Base-by-base conservation (phyloP, 768 basidiomycete species). In the Ramaria rubella region DNA sequence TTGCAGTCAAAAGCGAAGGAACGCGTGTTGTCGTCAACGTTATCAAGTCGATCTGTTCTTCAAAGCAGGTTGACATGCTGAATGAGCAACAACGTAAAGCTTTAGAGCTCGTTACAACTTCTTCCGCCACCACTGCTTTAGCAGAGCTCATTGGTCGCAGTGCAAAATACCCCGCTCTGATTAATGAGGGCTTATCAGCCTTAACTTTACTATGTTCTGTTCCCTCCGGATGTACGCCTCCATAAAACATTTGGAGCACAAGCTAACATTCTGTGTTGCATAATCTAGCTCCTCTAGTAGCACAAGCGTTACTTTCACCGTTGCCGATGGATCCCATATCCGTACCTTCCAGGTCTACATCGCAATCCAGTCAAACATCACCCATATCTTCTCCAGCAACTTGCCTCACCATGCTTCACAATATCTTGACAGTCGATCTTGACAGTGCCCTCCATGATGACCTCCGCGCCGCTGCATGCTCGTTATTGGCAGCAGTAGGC, bases 161-260 rank as follows among this genome's bases (percentile, higher is more conserved):
- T 65, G 81, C 77, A 60, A 86, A 84, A 66, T 92, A 91, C 66
- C 86, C 90, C 1, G 75, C 92, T 38, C 76, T 98, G 30, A 80
- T 96, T 53, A 95, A 93, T 62, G 95, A 98, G 68, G 90, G 86
- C 2, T 76, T 94, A 21, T 81, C 96, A 42, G 89, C 90, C 4
- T 70, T 95, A 58, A 89, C 85, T 40, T 68, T 97, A 49, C 69
- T 97, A 57, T 83, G 83, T 53, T 83, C 83, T 11, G 78, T 82
- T 38, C 74, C 74, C 26, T 69, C 74, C 46, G 89, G 86, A 59
- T 83, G 91, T 88, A 69, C 60, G 82, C 69, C 23, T 52, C 15
- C 15, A 42, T 40, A 24, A 4, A 24, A 44, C 58, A 27, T 51
- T 8, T 61, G 57, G 33, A 17, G 5, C 0, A 4, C 42, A n/a